Conservation (phyloP, 2,329 filamentous ascomycete genomes). For the Zasmidium angulare region DNA sequence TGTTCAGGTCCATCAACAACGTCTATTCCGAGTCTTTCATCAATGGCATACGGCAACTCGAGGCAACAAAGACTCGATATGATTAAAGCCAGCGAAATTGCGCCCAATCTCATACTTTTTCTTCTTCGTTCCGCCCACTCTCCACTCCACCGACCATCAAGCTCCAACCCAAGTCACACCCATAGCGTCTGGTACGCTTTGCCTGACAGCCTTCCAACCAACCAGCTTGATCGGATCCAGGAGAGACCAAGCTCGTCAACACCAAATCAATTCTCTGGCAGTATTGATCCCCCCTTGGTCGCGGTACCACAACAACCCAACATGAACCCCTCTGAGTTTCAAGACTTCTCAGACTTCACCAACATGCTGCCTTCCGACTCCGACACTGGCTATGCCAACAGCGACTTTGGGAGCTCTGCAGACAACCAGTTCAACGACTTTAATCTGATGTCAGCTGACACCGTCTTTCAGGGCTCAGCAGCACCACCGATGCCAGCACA, state of each 20-base stretch:
- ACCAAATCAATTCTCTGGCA: background rate
- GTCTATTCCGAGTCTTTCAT: constrained; percentile 10
- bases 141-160: background rate
- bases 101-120: background rate
- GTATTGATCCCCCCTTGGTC: background rate
- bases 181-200: constrained; percentile 8
- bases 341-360: background rate
- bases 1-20: background rate
- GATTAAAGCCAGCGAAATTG: background rate
- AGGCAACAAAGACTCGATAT: constrained; percentile 3
- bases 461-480: constrained; percentile 1
- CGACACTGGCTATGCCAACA: background rate
- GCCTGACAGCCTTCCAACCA: background rate
- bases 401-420: background rate
- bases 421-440: background rate
- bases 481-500: background rate
- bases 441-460: background rate
- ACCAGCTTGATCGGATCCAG: constrained; percentile 4
- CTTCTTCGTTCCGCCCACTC: background rate
- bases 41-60: background rate
- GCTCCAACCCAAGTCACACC: background rate
- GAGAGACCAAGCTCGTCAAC: background rate
- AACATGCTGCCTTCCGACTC: background rate
- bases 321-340: background rate
- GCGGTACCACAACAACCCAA: background rate